phyloP scores from a whole-genome alignment of 257 asterid species.

The Lithospermum erythrorhizon region DNA sequence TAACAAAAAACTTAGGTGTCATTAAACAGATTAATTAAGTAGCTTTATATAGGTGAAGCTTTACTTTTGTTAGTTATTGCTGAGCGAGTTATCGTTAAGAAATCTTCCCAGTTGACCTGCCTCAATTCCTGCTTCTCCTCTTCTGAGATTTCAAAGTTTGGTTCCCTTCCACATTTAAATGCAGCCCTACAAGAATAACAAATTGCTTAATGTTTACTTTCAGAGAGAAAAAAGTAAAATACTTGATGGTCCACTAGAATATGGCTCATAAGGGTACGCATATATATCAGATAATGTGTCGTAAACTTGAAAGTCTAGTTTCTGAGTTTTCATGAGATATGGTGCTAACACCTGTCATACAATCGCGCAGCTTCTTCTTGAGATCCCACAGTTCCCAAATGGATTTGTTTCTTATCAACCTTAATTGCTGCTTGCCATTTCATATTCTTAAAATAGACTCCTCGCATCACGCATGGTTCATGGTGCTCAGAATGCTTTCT shows the following conservation, averaged over 20 bases:
- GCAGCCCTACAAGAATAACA: slow-evolving; percentile 57
- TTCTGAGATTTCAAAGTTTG: slow-evolving; percentile 77
- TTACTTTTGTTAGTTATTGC: slow-evolving; percentile 78
- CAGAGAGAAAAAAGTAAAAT: not conserved
- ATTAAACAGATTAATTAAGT: not conserved
- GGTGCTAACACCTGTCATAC: slow-evolving; percentile 57
- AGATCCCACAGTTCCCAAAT: slow-evolving; percentile 87
- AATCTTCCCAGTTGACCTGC: slow-evolving; percentile 70
- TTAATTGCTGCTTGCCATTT: slow-evolving; percentile 99
- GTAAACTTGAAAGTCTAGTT: too few species aligned
- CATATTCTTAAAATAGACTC: slow-evolving; percentile 87
- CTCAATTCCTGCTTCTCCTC: slow-evolving; percentile 71
- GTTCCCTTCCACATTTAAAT: slow-evolving; percentile 97
- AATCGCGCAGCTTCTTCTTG: slow-evolving; percentile 94
- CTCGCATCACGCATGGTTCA: slow-evolving; percentile 76
- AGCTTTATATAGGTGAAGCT: not conserved
- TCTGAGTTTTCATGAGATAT: too few species aligned
- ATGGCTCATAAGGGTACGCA: too few species aligned
- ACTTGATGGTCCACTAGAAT: too few species aligned
- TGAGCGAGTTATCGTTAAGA: slow-evolving; percentile 65
- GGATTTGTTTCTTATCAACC: slow-evolving; percentile 94
- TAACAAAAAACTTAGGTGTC: not conserved
- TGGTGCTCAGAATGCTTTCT: slow-evolving; percentile 74
- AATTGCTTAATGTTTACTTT: not conserved
- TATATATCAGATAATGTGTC: too few species aligned